Evolutionary conservation across 768 basidiomycete genomes (phyloP), one percentile per base, ranked within the genome.

Genomic region (Macrolepiota fuliginosa): DNA sequence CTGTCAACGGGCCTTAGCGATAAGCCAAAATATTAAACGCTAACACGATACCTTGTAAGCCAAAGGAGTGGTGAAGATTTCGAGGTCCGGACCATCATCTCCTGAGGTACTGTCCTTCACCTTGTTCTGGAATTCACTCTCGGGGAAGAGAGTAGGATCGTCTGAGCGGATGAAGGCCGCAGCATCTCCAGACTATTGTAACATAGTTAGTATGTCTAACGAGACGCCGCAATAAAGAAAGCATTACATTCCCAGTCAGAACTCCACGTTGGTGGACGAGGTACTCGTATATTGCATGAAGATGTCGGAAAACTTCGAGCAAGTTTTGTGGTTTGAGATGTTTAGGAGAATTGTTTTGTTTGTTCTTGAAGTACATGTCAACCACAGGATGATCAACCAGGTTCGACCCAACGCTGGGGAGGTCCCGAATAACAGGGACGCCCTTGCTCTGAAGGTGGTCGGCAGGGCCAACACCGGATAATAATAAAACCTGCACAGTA

Each of bases 401-500:
- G 69, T 92, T 81, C 9, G 81, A 76, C 13, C 93, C 93, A 19
- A 95, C 91, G 11, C 86, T 86, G 0, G 89, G 87, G 1, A 89
- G 81, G 65, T 92, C 84, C 5, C 83, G 68, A 19, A 87, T 73
- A 32, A 86, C 72, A 0, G 82, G 76, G 22, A 95, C 86, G 4
- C 73, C 72, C 59, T 86, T 74, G 39, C 76, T 70, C 11, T 75
- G 64, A 39, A 94, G 77, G 12, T 89, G 79, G 0, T 76, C 76
- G 1, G 79, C 78, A 37, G 91, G 89, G 2, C 92, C 93, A 51
- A 95, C 75, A 11, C 93, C 93, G 39, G 89, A 91, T 17, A 91
- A 78, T 79, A 89, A 80, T 13, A 91, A 77, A 54, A 90, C 81
- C 76, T 89, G 73, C 37, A 3, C 10, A 39, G 24, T n/a, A 45